These are phyloP conservation scores for Melampsora abietis-canadensis DNA, from an alignment of 1,284 basidiomycete genomes.

Conservation along the genomic window DNA sequence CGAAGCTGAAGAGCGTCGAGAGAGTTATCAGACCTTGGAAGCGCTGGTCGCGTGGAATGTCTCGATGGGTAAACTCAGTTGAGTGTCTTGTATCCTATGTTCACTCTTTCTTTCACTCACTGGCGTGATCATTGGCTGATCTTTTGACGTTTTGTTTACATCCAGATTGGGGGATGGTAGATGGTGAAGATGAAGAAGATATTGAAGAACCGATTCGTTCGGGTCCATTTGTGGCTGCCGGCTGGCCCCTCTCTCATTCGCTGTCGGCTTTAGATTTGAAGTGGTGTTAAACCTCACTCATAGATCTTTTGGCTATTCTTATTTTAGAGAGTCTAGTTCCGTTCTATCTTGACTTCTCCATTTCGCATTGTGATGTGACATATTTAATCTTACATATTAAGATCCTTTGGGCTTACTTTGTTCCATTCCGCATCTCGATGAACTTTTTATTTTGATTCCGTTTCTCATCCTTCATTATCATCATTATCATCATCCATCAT, in stretches of 20 bases:
- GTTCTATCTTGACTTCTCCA: too few relatives aligned
- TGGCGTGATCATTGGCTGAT: background rate
- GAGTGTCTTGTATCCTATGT: background rate
- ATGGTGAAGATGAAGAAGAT: background rate
- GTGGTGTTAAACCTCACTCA: conserved; percentile 12
- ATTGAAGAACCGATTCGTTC: conserved; percentile 3
- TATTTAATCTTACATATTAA: too few relatives aligned
- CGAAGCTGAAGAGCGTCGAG: conserved; percentile 11
- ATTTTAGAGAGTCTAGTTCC: too few relatives aligned
- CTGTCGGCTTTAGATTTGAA: conserved; percentile 29
- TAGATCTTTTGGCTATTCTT: too few relatives aligned
- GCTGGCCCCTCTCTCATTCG: conserved; percentile 30
- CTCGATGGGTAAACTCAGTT: conserved; percentile 37
- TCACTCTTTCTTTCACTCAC: background rate
- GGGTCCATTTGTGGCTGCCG: conserved; percentile 8
- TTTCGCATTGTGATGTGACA: too few relatives aligned
- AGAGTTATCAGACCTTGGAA: conserved; percentile 21
- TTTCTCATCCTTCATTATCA: too few relatives aligned
- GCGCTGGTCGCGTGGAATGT: conserved; percentile 39
- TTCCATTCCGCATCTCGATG: too few relatives aligned
- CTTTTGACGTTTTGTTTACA: too few relatives aligned
- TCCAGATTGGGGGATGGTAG: conserved; percentile 13
- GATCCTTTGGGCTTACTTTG: too few relatives aligned
- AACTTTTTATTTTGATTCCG: too few relatives aligned
- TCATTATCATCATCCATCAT: too few relatives aligned